These are phyloP conservation scores for Eimeria tenella DNA, from an alignment of 169 alveolate genomes.

Conservation along the genomic window DNA sequence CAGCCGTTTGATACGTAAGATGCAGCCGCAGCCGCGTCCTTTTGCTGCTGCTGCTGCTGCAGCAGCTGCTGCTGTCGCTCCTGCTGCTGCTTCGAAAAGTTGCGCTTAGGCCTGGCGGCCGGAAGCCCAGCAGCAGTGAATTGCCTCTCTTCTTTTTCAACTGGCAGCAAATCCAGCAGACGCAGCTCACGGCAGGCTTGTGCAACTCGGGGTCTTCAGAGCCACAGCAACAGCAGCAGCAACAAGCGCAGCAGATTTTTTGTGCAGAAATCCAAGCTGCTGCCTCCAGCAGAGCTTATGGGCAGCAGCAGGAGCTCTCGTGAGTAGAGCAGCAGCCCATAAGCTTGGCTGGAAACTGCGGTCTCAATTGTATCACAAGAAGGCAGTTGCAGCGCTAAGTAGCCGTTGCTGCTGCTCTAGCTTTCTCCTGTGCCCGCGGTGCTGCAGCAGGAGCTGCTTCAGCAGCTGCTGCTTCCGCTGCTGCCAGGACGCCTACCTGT, in stretches of 20 bases:
- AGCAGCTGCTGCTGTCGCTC: background rate
- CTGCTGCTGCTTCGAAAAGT: background rate
- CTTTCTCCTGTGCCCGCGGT: too few relatives aligned
- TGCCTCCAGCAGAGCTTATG: background rate
- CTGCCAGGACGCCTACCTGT: background rate
- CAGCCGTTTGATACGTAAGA: background rate
- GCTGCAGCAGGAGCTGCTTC: conserved; percentile 17
- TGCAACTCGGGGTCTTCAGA: background rate
- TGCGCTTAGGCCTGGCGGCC: background rate
- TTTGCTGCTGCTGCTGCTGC: conserved; percentile 9
- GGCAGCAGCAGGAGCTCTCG: too few relatives aligned
- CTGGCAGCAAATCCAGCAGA: conserved; percentile 33
- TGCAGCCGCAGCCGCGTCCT: background rate
- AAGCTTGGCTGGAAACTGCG: too few relatives aligned
- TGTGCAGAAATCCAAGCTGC: background rate
- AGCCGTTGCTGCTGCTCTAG: too few relatives aligned
- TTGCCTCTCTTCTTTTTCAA: background rate
- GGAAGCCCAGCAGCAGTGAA: background rate
- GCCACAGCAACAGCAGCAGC: conserved; percentile 19
- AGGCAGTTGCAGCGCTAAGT: too few relatives aligned
- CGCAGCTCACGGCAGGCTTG: background rate
- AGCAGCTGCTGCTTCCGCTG: conserved; percentile 44
- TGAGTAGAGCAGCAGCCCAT: too few relatives aligned
- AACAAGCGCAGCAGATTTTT: background rate
- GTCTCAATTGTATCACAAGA: too few relatives aligned